Base-by-base conservation (phyloP, 2,329 filamentous ascomycete genomes). In the Monosporascus sp. region DNA sequence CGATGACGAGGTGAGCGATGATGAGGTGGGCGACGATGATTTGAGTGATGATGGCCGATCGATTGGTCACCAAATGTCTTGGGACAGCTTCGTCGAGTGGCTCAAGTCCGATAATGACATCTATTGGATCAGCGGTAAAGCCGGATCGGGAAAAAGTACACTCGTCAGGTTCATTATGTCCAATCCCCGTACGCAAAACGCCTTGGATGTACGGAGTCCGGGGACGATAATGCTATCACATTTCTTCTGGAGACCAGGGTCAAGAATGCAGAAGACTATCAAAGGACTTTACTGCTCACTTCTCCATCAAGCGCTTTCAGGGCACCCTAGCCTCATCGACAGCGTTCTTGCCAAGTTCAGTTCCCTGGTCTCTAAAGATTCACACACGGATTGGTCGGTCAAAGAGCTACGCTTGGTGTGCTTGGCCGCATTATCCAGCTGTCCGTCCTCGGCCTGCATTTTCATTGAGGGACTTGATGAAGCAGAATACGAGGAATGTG, bases 111-210 rank as follows among this genome's bases (percentile, higher is more conserved):
- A 54, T 11, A 44, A 47, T 22, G 18, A 47, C 8, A 43, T 58
- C 3, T 60, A 58, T 37, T 58, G 58, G 55, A 53, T 59, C 18
- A 58, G 45, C 15, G 57, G 57, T 15, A 60, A 59, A 38, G 53
- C 58, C 2, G 50, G 53, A 8, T 60, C 58, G 1, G 55, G 58
- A 1, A 59, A 60, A 41, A 55, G 53, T n/a, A 59, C 57, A n/a
- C 41, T 59, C 3, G 27, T 58, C 17, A 59, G 55, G 17, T 60
- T 51, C 25, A 17, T 59, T 35, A 4, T 51, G 6, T 39, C 48
- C 9, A 49, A 35, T 11, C 39, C 38, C 22, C 35, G n/a, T 44
- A 54, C 52, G 25, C 25, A 39, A 43, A 14, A 4, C 5, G 39
- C 22, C 11, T 41, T 54, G 15, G 31, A 48, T 6, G 22, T 39